These are phyloP conservation scores for Juncus effusus DNA, from an alignment of 176 grass and related monocot genomes.

Conservation along the genomic window DNA sequence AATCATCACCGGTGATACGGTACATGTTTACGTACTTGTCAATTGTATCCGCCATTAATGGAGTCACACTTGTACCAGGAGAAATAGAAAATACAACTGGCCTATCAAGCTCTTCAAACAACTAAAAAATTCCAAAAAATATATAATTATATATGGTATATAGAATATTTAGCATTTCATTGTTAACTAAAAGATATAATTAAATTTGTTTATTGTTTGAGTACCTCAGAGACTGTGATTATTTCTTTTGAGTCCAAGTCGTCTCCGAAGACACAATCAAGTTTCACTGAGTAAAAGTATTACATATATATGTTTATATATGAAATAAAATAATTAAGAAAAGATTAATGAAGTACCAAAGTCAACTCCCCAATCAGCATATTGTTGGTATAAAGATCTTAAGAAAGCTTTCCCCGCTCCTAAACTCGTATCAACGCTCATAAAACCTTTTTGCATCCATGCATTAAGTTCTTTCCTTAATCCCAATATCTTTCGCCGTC, in stretches of 20 bases:
- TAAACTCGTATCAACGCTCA: conserved; percentile 75
- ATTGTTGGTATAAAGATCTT: conserved; percentile 77
- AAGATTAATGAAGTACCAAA: conserved; percentile 48
- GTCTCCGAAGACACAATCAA: conserved; percentile 86
- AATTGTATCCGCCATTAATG: conserved; percentile 58
- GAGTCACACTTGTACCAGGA: conserved; percentile 57
- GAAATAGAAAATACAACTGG: conserved; percentile 76
- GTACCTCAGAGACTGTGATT: conserved; percentile 69
- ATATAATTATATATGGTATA: conserved; percentile 20
- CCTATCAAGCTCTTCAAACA: conserved; percentile 63
- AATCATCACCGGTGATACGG: conserved; percentile 87
- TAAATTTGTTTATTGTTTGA: conserved; percentile 4
- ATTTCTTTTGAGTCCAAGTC: conserved; percentile 79
- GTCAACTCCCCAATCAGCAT: conserved; percentile 86
- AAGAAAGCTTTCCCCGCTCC: conserved; percentile 77
- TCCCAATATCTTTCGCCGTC: conserved; percentile 67
- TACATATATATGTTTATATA: not conserved
- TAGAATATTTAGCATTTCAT: no score
- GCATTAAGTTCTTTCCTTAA: conserved; percentile 59
- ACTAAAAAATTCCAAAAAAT: conserved; percentile 34
- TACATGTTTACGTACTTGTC: conserved; percentile 73
- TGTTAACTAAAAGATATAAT: no score
- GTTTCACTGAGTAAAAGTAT: conserved; percentile 54
- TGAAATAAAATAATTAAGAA: not conserved
- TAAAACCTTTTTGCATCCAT: conserved; percentile 87